Conservation (phyloP, 2,329 filamentous ascomycete species). For the Neonectria magnoliae region DNA sequence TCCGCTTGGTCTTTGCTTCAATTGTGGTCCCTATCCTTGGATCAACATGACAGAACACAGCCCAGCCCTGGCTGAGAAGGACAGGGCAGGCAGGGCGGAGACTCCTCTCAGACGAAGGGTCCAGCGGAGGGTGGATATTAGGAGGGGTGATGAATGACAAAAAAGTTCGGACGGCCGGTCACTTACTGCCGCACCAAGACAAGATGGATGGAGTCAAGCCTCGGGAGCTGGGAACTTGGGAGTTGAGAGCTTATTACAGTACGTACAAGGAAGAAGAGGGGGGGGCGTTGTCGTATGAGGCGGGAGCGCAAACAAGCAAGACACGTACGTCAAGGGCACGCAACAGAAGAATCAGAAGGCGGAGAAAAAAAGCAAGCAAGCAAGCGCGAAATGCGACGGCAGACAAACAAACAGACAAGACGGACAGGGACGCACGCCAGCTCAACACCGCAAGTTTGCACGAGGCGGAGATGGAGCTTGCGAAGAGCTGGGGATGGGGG, state of each 20-base stretch:
- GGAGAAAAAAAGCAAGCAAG: slow-evolving; percentile 22
- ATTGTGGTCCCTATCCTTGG: background rate
- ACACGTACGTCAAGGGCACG: slow-evolving; percentile 13
- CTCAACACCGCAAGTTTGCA: slow-evolving; percentile 40
- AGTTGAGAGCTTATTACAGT: background rate
- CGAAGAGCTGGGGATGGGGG: background rate
- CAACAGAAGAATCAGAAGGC: slow-evolving; percentile 13
- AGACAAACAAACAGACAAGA: no score
- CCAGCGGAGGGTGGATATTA: slow-evolving; percentile 15
- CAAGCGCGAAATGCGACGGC: slow-evolving; percentile 41
- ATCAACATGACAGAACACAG: background rate
- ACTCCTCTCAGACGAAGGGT: background rate
- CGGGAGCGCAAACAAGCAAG: background rate
- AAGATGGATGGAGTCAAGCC: slow-evolving; percentile 4
- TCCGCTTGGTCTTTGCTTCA: background rate
- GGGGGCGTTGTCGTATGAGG: slow-evolving; percentile 27
- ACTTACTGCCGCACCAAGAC: slow-evolving; percentile 26
- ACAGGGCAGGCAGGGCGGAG: background rate
- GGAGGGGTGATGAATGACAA: slow-evolving; percentile 15
- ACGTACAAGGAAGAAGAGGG: slow-evolving; percentile 1
- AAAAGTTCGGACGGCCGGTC: slow-evolving; percentile 20
- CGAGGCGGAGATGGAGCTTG: background rate
- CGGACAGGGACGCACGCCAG: slow-evolving; percentile 19
- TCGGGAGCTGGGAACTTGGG: background rate
- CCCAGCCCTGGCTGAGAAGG: background rate